Percentiles rank a stretch among this genome's conserved stretches.
Evolutionary conservation across 129 eudicot species (phyloP).

Genomic region (Artemisia annua): DNA sequence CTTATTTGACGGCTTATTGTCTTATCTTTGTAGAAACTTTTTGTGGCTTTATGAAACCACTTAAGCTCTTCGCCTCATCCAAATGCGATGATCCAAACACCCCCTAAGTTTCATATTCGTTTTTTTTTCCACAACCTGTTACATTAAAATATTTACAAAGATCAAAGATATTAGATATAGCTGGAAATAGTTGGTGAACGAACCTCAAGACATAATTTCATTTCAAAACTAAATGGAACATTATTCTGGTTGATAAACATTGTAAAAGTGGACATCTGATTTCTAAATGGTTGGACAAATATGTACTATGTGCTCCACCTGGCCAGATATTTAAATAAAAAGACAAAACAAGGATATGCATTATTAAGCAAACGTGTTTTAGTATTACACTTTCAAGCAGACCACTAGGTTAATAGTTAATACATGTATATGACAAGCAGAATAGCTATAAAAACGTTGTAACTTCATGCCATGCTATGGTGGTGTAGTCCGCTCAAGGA

Average conservation of each 20-base stretch:
- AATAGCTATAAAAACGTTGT: background rate
- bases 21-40: background rate
- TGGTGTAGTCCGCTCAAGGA: conserved; percentile 3
- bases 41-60: background rate
- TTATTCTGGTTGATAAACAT: background rate
- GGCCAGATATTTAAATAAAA: background rate
- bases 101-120: background rate
- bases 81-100: too few species aligned
- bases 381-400: background rate
- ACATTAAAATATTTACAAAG: background rate
- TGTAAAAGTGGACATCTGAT: background rate
- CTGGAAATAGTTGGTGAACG: background rate
- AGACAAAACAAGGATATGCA: background rate
- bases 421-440: background rate
- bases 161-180: background rate
- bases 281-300: background rate
- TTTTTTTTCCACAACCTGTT: background rate
- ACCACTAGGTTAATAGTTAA: background rate
- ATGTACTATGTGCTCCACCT: background rate
- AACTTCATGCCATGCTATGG: conserved; percentile 4
- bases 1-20: background rate
- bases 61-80: too few species aligned
- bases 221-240: conserved; percentile 1
- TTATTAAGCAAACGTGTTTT: background rate
- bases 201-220: background rate